Conservation (phyloP, 2,329 filamentous ascomycete genomes). For the Fusarium papillatum region DNA sequence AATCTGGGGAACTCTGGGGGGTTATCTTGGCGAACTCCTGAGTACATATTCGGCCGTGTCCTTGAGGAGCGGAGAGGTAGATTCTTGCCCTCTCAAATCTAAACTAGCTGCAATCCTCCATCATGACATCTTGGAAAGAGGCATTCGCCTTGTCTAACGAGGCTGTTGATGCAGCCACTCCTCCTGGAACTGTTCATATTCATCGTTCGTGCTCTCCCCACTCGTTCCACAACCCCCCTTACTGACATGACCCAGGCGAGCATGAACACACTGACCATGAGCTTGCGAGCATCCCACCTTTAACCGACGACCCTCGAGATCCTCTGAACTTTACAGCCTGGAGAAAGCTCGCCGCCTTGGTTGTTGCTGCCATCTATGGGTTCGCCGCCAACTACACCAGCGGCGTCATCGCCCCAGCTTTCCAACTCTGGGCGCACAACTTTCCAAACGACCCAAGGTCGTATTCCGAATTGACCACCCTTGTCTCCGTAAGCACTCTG, state of each 20-base stretch:
- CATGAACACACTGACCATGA: neutral
- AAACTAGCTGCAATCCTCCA: neutral
- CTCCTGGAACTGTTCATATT: conserved; percentile 24
- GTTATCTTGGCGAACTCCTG: neutral
- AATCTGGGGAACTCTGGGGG: conserved; percentile 14
- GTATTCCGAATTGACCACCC: conserved; percentile 42
- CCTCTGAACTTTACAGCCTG: conserved; percentile 52
- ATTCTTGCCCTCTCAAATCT: neutral
- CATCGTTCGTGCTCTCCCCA: conserved; percentile 4
- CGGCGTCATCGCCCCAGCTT: conserved; percentile 48
- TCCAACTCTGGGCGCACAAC: conserved; percentile 47
- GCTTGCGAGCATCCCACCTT: neutral
- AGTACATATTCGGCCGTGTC: conserved; percentile 18
- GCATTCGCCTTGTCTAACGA: conserved; percentile 16
- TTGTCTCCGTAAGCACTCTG: conserved; percentile 46
- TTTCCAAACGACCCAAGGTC: conserved; percentile 45
- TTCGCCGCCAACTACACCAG: conserved; percentile 51
- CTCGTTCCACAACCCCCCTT: rapidly evolving
- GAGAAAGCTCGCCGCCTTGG: conserved; percentile 47
- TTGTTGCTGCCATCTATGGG: conserved; percentile 47
- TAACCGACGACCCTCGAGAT: conserved; percentile 48
- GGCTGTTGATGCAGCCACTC: conserved; percentile 25
- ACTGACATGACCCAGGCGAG: conserved; percentile 1
- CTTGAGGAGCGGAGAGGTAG: neutral
- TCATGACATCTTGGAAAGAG: conserved; percentile 22